These are phyloP conservation scores for Sutorius eximius DNA, from an alignment of 1,284 basidiomycete genomes.

Conservation along the genomic window DNA sequence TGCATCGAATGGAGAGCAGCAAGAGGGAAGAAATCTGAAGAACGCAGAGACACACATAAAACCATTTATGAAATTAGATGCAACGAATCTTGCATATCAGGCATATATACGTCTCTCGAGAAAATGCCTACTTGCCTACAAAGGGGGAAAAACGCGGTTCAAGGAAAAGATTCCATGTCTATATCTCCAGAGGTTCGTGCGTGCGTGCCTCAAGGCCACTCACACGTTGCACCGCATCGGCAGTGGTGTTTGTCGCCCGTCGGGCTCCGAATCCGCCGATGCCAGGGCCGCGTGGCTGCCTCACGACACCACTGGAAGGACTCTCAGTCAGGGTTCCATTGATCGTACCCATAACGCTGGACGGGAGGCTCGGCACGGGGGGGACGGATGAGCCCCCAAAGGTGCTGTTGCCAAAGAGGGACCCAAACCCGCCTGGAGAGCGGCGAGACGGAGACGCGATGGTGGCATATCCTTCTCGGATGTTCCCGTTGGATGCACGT, in stretches of 20 bases:
- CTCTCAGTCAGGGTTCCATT: conserved; percentile 43
- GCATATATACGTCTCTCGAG: conserved; percentile 21
- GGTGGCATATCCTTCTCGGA: conserved; percentile 87
- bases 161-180: conserved; percentile 22
- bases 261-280: conserved; percentile 67
- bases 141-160: neutral
- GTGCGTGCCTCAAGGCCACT: conserved; percentile 74
- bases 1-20: conserved; percentile 11
- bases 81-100: conserved; percentile 25
- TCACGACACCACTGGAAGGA: conserved; percentile 59
- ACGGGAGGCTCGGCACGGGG: conserved; percentile 74
- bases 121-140: conserved; percentile 26
- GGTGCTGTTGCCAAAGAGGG: conserved; percentile 57
- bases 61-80: conserved; percentile 19
- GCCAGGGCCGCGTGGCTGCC: conserved; percentile 79
- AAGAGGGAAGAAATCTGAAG: neutral
- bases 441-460: conserved; percentile 80
- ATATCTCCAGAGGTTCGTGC: conserved; percentile 83
- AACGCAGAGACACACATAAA: conserved; percentile 12
- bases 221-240: conserved; percentile 56
- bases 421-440: conserved; percentile 65
- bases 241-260: conserved; percentile 55
- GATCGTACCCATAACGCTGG: conserved; percentile 48
- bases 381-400: conserved; percentile 50
- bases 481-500: conserved; percentile 87